These are phyloP conservation scores for Lachnellula arida DNA, from an alignment of 2,329 filamentous ascomycete genomes.

Conservation along the genomic window DNA sequence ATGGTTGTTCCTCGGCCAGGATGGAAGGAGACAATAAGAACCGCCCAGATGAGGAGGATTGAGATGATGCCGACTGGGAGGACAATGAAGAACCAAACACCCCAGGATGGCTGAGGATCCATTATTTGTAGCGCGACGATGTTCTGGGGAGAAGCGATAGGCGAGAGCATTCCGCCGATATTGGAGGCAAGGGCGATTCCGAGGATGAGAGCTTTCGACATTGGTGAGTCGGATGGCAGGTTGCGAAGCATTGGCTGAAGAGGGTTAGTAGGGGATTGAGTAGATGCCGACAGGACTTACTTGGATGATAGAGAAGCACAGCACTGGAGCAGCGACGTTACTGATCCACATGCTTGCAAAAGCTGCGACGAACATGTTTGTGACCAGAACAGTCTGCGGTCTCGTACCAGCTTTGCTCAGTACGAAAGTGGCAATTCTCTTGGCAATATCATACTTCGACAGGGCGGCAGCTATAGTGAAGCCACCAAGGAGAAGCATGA, in stretches of 20 bases:
- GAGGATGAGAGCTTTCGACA: conserved; percentile 92
- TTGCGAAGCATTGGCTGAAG: conserved; percentile 84
- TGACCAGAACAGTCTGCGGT: conserved; percentile 83
- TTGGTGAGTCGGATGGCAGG: conserved; percentile 80
- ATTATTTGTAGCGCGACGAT: conserved; percentile 96
- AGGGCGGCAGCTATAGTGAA: conserved; percentile 94
- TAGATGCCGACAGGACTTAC: conserved; percentile 40
- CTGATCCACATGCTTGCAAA: conserved; percentile 99
- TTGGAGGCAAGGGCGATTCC: conserved; percentile 94
- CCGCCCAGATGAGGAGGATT: conserved; percentile 80
- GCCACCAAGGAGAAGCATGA: conserved; percentile 93
- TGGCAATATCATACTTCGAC: conserved; percentile 96
- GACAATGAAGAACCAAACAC: conserved; percentile 93
- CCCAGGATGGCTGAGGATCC: conserved; percentile 86
- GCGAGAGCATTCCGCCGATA: conserved; percentile 92
- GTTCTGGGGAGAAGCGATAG: conserved; percentile 96
- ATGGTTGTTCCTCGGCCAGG: conserved; percentile 83
- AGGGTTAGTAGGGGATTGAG: conserved; percentile 1
- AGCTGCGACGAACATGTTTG: conserved; percentile 97
- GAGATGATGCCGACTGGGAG: conserved; percentile 89
- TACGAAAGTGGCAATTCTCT: conserved; percentile 93
- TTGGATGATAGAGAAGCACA: conserved; percentile 97
- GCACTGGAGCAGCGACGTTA: conserved; percentile 92
- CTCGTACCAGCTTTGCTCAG: conserved; percentile 93
- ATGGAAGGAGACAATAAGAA: conserved; percentile 80